Percentiles rank a stretch among this genome's conserved stretches.
Conservation (phyloP, 176 grass and related monocot species). For the Avena eriantha region DNA sequence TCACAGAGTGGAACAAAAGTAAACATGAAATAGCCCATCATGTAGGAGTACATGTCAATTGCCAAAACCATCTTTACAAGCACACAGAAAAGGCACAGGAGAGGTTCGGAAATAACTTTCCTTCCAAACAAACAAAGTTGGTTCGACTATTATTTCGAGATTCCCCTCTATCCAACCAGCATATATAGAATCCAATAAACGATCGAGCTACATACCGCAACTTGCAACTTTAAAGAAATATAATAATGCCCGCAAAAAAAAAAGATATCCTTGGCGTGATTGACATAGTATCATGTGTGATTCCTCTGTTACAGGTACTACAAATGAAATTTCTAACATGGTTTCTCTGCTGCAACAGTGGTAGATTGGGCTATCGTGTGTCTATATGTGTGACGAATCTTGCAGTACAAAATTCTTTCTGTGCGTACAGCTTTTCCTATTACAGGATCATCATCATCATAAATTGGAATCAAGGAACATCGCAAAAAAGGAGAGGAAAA, state of each 20-base stretch:
- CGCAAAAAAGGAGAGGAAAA: conserved; percentile 13
- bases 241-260: background rate
- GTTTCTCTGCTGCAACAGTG: background rate
- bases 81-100: background rate
- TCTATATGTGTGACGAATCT: conserved; percentile 40
- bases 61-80: background rate
- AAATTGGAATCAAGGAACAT: conserved; percentile 31
- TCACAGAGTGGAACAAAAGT: background rate
- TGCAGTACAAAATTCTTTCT: conserved; percentile 45
- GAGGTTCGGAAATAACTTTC: background rate
- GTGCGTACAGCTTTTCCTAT: conserved; percentile 34
- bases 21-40: background rate
- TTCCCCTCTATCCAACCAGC: conserved; percentile 36
- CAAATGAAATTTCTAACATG: conserved; percentile 1
- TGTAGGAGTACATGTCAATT: too few species aligned
- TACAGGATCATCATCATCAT: conserved; percentile 4
- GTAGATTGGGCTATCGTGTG: conserved; percentile 9
- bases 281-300: conserved; percentile 19
- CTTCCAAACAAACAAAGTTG: background rate
- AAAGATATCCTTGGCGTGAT: background rate
- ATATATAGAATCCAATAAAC: conserved; percentile 3
- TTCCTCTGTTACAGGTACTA: conserved; percentile 40
- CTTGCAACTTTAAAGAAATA: background rate
- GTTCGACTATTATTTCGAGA: conserved; percentile 25
- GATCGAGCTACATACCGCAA: conserved; percentile 2